phyloP scores from a whole-genome alignment of 345 rosid genomes.

The Populus nigra region DNA sequence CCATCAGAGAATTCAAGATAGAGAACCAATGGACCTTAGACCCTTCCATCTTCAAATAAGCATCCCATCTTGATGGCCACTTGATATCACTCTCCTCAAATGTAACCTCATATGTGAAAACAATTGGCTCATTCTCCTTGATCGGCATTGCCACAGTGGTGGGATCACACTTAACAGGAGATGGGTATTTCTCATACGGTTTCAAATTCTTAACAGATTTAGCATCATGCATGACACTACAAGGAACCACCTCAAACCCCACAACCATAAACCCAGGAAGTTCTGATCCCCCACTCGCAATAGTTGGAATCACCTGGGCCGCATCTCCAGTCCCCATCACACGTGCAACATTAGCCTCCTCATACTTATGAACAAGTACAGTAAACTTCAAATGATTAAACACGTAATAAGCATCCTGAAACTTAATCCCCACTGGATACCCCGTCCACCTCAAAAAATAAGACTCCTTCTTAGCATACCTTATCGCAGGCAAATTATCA shows the following conservation, averaged over 20 bases:
- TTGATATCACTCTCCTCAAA: conserved; percentile 74
- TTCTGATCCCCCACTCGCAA: conserved; percentile 39
- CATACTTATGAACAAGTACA: conserved; percentile 81
- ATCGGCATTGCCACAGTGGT: conserved; percentile 60
- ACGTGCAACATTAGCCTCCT: conserved; percentile 66
- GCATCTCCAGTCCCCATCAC: conserved; percentile 95
- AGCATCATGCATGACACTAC: conserved; percentile 58
- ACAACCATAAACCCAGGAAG: conserved; percentile 74
- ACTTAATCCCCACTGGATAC: conserved; percentile 69
- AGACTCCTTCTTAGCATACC: conserved; percentile 64
- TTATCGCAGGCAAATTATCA: conserved; percentile 74
- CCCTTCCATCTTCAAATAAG: conserved; percentile 75
- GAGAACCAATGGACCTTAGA: conserved; percentile 94
- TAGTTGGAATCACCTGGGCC: conserved; percentile 60
- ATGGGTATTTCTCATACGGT: conserved; percentile 55
- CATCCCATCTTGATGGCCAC: conserved; percentile 97
- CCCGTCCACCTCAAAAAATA: conserved; percentile 82
- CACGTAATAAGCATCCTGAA: conserved; percentile 64
- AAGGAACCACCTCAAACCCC: conserved; percentile 84
- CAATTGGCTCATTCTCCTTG: conserved; percentile 67
- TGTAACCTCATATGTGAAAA: conserved; percentile 69
- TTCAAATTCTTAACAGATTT: conserved; percentile 53
- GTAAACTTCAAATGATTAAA: conserved; percentile 85
- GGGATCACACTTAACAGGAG: conserved; percentile 70
- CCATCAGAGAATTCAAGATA: conserved; percentile 74